Percentiles rank a stretch among this genome's conserved stretches.
Conservation (phyloP, 148 eudicot species). For the Amaranthus cruentus region DNA sequence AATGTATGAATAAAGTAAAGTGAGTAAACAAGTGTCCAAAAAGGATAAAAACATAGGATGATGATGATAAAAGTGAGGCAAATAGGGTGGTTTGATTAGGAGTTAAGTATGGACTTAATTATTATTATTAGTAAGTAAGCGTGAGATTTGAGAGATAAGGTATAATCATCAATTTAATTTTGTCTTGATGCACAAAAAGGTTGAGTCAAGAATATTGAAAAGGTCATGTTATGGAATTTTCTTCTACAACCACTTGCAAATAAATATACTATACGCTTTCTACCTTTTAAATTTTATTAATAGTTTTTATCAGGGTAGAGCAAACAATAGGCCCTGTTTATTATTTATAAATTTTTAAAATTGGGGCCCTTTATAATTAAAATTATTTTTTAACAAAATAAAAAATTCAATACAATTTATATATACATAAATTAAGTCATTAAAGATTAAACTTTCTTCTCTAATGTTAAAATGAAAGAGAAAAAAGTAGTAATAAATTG, state of each 20-base stretch:
- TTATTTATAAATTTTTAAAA: too few relatives aligned
- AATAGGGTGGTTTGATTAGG: slow-evolving; percentile 14
- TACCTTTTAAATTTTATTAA: too few relatives aligned
- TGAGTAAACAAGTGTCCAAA: slow-evolving; percentile 17
- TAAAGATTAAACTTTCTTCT: too few relatives aligned
- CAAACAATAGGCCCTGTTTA: too few relatives aligned
- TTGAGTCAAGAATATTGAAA: slow-evolving; percentile 17
- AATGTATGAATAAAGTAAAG: not conserved
- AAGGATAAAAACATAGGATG: slow-evolving; percentile 7
- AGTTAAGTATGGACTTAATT: not conserved
- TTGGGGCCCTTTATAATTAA: too few relatives aligned
- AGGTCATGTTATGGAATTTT: slow-evolving; percentile 30
- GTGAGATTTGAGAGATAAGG: slow-evolving; percentile 24
- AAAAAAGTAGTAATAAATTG: too few relatives aligned
- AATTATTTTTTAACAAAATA: too few relatives aligned
- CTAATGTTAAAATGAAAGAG: too few relatives aligned
- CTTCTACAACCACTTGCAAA: slow-evolving; percentile 15
- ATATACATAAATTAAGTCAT: too few relatives aligned
- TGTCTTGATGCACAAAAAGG: slow-evolving; percentile 17
- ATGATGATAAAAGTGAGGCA: not conserved
- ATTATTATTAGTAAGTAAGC: not conserved
- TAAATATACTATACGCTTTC: too few relatives aligned
- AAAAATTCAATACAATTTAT: too few relatives aligned
- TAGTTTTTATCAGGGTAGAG: too few relatives aligned
- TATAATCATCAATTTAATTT: slow-evolving; percentile 9